A percentile compares a stretch with the other conserved stretches of the same genome.
These are phyloP conservation scores for Candida boidinii DNA, from an alignment of 805 yeast genomes.

Conservation along the genomic window DNA sequence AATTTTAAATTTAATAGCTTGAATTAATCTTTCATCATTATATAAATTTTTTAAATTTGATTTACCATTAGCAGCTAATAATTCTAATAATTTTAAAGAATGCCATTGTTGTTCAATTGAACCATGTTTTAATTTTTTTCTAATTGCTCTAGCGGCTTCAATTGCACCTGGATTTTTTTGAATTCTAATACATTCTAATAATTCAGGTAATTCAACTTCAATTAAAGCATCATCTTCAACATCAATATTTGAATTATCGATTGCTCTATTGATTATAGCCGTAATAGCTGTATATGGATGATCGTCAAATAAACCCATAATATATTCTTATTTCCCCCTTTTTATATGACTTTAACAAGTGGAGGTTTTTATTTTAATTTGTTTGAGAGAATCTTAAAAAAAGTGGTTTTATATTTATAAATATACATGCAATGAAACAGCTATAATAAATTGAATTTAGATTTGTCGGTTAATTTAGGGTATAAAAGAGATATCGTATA, in stretches of 20 bases:
- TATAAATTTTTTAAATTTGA: slow-evolving; percentile 38
- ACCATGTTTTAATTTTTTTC: slow-evolving; percentile 91
- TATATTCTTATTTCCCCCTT: too few relatives aligned
- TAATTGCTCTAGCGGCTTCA: slow-evolving; percentile 86
- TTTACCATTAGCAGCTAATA: slow-evolving; percentile 49
- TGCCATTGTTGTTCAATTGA: slow-evolving; percentile 50
- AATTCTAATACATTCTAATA: slow-evolving; percentile 43
- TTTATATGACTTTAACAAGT: too few relatives aligned
- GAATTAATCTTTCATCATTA: slow-evolving; percentile 59
- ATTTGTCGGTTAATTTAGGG: too few relatives aligned
- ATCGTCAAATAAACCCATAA: slow-evolving; percentile 49
- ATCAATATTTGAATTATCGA: slow-evolving; percentile 31
- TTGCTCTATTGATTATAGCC: slow-evolving; percentile 47
- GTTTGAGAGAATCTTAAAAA: too few relatives aligned
- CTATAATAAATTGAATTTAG: too few relatives aligned
- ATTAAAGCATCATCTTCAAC: slow-evolving; percentile 31
- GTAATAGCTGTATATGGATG: slow-evolving; percentile 69
- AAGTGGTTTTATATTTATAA: too few relatives aligned
- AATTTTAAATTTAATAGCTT: slow-evolving; percentile 45
- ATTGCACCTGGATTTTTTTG: slow-evolving; percentile 34
- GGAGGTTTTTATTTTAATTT: too few relatives aligned
- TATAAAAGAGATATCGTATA: too few relatives aligned
- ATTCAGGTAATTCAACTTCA: slow-evolving; percentile 42
- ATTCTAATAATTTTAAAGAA: slow-evolving; percentile 51
- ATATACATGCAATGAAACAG: too few relatives aligned